Conservation (phyloP, 306 rosid species). For the Spatholobus suberectus region DNA sequence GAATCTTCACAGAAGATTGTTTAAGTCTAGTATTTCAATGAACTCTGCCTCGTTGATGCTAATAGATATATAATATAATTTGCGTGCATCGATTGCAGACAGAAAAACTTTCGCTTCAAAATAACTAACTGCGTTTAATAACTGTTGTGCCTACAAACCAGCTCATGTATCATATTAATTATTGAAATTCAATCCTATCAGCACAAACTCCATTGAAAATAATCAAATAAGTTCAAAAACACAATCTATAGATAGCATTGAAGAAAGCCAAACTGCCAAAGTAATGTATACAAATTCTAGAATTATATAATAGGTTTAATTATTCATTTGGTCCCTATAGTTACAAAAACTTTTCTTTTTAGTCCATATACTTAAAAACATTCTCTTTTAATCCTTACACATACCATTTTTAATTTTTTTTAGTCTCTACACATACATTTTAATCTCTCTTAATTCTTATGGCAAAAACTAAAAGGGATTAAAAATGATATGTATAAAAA, state of each 20-base stretch:
- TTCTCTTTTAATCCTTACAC: too few species aligned
- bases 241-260: background rate
- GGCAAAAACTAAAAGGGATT: too few species aligned
- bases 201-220: background rate
- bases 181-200: slow-evolving; percentile 9
- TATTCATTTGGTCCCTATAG: too few species aligned
- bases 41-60: background rate
- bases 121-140: background rate
- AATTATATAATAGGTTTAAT: too few species aligned
- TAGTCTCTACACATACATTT: too few species aligned
- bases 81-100: background rate
- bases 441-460: too few species aligned
- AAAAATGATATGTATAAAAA: too few species aligned
- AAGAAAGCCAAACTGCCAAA: background rate
- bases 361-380: too few species aligned
- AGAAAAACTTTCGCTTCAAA: background rate
- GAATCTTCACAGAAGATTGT: background rate
- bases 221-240: slow-evolving; percentile 1
- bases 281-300: background rate
- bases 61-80: background rate
- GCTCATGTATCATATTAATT: background rate
- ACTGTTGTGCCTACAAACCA: background rate
- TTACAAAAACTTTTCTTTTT: too few species aligned
- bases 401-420: too few species aligned
- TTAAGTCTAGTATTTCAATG: background rate